A percentile compares a stretch with the other conserved stretches of the same genome.
Evolutionary conservation across 108 stramenopile genomes (phyloP).

Genomic region (Pseudonitzschia multiseries): DNA sequence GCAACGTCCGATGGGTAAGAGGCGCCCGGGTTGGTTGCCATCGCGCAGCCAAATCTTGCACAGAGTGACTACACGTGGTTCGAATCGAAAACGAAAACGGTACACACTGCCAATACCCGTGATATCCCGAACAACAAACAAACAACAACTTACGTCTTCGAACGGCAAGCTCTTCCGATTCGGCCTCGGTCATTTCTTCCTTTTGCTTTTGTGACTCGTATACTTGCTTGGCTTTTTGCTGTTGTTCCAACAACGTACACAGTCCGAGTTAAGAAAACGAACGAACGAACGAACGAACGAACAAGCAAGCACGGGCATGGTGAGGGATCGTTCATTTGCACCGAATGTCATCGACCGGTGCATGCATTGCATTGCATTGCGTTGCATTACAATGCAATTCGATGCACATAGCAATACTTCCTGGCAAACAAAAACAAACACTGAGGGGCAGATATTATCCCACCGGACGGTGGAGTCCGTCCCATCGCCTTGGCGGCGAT

Average conservation of each 20-base stretch:
- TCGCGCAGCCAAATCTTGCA: neutral
- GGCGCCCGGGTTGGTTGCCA: neutral
- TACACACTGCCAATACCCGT: too few relatives aligned
- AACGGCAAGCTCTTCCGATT: slow-evolving; percentile 78
- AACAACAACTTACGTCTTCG: slow-evolving; percentile 50
- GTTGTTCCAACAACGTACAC: neutral
- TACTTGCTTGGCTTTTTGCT: slow-evolving; percentile 64
- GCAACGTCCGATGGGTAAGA: too few relatives aligned
- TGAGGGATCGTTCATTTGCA: slow-evolving; percentile 1
- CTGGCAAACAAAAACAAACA: too few relatives aligned
- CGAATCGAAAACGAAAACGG: too few relatives aligned
- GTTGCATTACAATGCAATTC: too few relatives aligned
- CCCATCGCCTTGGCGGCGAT: slow-evolving; percentile 75
- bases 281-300: slow-evolving; percentile 15
- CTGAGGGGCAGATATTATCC: slow-evolving; percentile 78
- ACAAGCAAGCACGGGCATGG: neutral
- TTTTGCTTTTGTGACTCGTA: slow-evolving; percentile 80
- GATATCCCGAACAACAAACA: neutral
- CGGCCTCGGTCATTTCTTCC: slow-evolving; percentile 76
- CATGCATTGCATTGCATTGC: neutral
- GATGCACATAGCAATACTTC: too few relatives aligned
- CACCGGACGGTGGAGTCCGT: slow-evolving; percentile 40
- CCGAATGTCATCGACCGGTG: neutral
- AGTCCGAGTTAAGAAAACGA: neutral
- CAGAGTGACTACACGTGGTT: neutral